Percentiles rank a stretch among this genome's conserved stretches.
Conservation (phyloP, 1,284 basidiomycete species). For the Rugosomyces carneus region DNA sequence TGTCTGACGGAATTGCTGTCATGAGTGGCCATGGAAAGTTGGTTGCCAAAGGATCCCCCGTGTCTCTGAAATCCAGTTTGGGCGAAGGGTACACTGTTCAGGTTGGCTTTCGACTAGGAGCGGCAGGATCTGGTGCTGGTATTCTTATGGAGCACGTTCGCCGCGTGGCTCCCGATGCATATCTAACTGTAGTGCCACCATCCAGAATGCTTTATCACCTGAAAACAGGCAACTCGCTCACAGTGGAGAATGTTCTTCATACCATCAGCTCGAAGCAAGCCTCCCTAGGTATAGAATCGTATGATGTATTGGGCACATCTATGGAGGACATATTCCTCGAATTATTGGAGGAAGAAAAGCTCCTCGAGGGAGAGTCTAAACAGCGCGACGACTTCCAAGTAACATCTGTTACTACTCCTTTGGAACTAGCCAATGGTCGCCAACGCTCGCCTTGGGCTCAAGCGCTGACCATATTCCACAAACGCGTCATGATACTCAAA, state of each 20-base stretch:
- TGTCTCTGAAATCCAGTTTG: constrained; percentile 62
- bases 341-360: constrained; percentile 44
- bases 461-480: constrained; percentile 66
- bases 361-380: constrained; percentile 6
- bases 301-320: constrained; percentile 65
- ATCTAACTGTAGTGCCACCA: constrained; percentile 34
- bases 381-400: neutral
- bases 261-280: constrained; percentile 41
- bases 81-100: constrained; percentile 69
- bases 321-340: constrained; percentile 79
- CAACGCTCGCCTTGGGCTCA: constrained; percentile 51
- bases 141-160: constrained; percentile 41
- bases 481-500: constrained; percentile 56
- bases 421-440: constrained; percentile 44
- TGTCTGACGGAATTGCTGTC: constrained; percentile 72
- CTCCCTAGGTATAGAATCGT: constrained; percentile 38
- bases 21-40: constrained; percentile 70
- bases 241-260: constrained; percentile 51
- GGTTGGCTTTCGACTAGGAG: constrained; percentile 34
- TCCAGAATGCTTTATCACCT: constrained; percentile 45
- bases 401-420: constrained; percentile 8
- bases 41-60: constrained; percentile 67
- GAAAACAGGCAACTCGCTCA: constrained; percentile 45
- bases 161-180: constrained; percentile 38
- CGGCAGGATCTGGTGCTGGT: constrained; percentile 13